These are phyloP conservation scores for Xerocomellus intermedius DNA, from an alignment of 768 basidiomycete genomes.

Conservation along the genomic window DNA sequence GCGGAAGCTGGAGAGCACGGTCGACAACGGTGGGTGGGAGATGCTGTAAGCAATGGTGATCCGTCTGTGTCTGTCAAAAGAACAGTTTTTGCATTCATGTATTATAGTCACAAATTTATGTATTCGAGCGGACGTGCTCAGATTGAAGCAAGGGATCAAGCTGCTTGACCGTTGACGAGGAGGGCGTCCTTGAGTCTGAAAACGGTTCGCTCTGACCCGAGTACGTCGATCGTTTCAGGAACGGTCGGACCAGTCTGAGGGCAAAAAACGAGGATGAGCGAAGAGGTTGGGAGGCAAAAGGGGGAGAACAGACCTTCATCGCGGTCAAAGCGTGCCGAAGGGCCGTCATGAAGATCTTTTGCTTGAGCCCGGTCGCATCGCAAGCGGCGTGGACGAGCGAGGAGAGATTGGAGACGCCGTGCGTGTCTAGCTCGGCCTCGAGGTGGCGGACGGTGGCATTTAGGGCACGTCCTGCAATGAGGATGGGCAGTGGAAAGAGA, in stretches of 20 bases:
- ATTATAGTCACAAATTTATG: not conserved
- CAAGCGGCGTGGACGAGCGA: slow-evolving; percentile 45
- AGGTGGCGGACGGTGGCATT: slow-evolving; percentile 4
- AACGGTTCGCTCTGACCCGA: slow-evolving; percentile 33
- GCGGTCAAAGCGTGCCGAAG: slow-evolving; percentile 80
- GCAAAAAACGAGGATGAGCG: not conserved
- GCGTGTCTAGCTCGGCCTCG: not conserved
- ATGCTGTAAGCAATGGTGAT: slow-evolving; percentile 48
- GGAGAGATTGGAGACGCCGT: slow-evolving; percentile 27
- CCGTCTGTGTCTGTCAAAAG: not conserved
- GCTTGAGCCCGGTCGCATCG: slow-evolving; percentile 37
- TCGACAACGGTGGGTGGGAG: slow-evolving; percentile 95
- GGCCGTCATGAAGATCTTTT: slow-evolving; percentile 64
- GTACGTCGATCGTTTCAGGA: slow-evolving; percentile 38
- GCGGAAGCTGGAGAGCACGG: slow-evolving; percentile 79
- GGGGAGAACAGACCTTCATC: slow-evolving; percentile 55
- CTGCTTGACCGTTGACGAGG: not conserved
- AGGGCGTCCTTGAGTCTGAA: slow-evolving; percentile 19
- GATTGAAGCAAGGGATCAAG: not conserved
- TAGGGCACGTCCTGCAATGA: slow-evolving; percentile 7
- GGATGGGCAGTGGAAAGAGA: too few species aligned
- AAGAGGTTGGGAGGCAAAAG: not conserved
- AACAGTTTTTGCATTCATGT: not conserved
- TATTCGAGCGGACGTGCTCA: not conserved
- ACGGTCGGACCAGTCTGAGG: slow-evolving; percentile 44